Evolutionary conservation across 2,329 filamentous ascomycete genomes (phyloP).

Genomic region (Pseudovirgaria hyperparasitica): DNA sequence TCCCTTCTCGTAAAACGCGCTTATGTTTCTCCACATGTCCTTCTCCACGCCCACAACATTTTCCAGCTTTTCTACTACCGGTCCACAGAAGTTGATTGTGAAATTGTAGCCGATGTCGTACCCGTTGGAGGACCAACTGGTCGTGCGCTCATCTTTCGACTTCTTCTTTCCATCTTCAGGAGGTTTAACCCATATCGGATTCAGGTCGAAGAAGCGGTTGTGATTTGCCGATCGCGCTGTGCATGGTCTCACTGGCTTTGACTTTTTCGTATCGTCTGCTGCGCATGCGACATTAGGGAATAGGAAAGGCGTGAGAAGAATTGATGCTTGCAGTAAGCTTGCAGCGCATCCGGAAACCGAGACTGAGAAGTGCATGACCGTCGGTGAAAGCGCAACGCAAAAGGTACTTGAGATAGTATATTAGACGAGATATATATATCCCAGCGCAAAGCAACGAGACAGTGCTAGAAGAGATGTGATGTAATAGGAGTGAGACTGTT

Average conservation of each 20-base stretch:
- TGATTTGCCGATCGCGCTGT: constrained; percentile 49
- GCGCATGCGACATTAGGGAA: no score
- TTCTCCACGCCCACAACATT: constrained; percentile 53
- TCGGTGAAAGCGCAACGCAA: no score
- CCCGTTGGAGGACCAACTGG: constrained; percentile 53
- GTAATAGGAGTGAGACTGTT: no score
- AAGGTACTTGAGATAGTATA: no score
- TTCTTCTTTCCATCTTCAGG: constrained; percentile 27
- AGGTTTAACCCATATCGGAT: constrained; percentile 39
- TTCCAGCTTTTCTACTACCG: constrained; percentile 55
- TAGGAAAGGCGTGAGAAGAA: no score
- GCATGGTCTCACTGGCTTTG: constrained; percentile 42
- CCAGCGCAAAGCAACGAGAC: no score
- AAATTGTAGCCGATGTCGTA: constrained; percentile 74
- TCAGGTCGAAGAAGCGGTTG: constrained; percentile 52
- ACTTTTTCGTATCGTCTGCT: no score
- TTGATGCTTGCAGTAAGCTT: no score
- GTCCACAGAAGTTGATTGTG: constrained; percentile 68
- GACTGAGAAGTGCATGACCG: no score
- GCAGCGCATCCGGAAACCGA: no score
- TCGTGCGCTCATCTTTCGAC: constrained; percentile 41
- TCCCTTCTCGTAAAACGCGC: constrained; percentile 59
- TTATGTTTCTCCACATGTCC: constrained; percentile 56
- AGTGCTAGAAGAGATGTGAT: no score
- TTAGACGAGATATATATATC: no score